These are phyloP conservation scores for Rhytidhysteron rufulum DNA, from an alignment of 2,329 filamentous ascomycete genomes.

Conservation along the genomic window DNA sequence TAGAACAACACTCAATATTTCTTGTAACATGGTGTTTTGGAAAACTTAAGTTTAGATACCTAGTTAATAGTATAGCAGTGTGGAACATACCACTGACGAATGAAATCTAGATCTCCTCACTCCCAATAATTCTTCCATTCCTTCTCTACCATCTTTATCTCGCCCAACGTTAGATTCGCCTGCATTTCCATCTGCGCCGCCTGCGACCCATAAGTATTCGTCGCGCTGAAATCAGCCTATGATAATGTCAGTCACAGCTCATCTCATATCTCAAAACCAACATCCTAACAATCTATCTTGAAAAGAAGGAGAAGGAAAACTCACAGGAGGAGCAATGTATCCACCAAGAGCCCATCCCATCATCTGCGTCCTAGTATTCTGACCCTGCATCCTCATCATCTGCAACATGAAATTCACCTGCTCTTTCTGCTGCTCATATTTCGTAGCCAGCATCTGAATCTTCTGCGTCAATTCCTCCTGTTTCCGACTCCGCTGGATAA, in stretches of 20 bases:
- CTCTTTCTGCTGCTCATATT: conserved; percentile 10
- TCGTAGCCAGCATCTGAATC: conserved; percentile 8
- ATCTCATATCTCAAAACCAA: too few relatives aligned
- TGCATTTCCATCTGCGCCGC: conserved; percentile 10
- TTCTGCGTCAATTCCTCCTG: conserved; percentile 30
- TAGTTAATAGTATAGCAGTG: too few relatives aligned
- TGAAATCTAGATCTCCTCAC: too few relatives aligned
- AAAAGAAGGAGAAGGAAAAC: not conserved
- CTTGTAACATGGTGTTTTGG: too few relatives aligned
- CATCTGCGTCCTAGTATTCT: too few relatives aligned
- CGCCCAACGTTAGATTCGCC: conserved; percentile 11
- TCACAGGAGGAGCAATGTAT: not conserved
- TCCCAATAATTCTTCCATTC: conserved; percentile 14
- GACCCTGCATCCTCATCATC: conserved; percentile 10
- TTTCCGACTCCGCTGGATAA: conserved; percentile 46
- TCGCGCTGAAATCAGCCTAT: conserved; percentile 10
- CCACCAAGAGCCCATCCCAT: too few relatives aligned
- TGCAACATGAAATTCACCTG: conserved; percentile 9
- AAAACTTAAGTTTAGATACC: too few relatives aligned
- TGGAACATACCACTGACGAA: too few relatives aligned
- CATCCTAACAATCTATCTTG: not conserved
- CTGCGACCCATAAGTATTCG: conserved; percentile 11
- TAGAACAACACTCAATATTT: too few relatives aligned
- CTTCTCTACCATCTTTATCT: conserved; percentile 9
- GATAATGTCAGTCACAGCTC: not conserved